A percentile compares a stretch with the other conserved stretches of the same genome.
phyloP scores from a whole-genome alignment of 2,329 filamentous ascomycete genomes.

The Pseudopithomyces chartarum region DNA sequence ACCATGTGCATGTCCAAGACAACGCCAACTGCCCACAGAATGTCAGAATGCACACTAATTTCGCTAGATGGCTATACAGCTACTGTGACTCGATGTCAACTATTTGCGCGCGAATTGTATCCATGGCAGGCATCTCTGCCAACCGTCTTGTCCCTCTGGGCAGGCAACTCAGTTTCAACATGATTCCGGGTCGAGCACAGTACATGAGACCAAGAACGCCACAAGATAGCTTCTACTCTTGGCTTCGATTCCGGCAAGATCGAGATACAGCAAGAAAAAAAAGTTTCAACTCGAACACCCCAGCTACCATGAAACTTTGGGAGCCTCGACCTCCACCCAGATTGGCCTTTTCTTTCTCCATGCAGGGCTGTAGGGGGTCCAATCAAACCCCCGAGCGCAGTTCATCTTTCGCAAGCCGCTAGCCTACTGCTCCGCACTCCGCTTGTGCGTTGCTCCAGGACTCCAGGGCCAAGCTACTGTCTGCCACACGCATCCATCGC shows the following conservation, averaged over 20 bases:
- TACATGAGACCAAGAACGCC: constrained; percentile 20
- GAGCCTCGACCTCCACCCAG: constrained; percentile 14
- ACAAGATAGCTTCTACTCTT: constrained; percentile 13
- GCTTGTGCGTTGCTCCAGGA: background rate
- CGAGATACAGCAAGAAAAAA: constrained; percentile 3
- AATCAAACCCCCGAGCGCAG: background rate
- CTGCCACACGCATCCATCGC: too few relatives aligned
- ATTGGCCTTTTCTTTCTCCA: background rate
- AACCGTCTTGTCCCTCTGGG: constrained; percentile 9
- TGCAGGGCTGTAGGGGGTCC: background rate
- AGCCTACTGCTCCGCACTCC: background rate
- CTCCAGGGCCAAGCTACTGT: background rate
- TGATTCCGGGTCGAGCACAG: constrained; percentile 11
- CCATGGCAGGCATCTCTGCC: background rate
- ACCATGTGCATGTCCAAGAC: background rate
- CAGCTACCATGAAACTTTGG: constrained; percentile 15
- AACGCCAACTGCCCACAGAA: background rate
- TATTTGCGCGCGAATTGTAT: too few relatives aligned
- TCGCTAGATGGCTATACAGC: background rate
- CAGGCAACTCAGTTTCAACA: background rate
- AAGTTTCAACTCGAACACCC: constrained; percentile 22
- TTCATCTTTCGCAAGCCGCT: background rate
- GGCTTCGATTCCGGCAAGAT: constrained; percentile 11
- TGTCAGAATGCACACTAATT: constrained; percentile 10
- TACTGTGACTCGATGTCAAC: too few relatives aligned